A percentile compares a stretch with the other conserved stretches of the same genome.
Evolutionary conservation across 1,139 yeast species (phyloP).

Genomic region (Candida sanyaensis): DNA sequence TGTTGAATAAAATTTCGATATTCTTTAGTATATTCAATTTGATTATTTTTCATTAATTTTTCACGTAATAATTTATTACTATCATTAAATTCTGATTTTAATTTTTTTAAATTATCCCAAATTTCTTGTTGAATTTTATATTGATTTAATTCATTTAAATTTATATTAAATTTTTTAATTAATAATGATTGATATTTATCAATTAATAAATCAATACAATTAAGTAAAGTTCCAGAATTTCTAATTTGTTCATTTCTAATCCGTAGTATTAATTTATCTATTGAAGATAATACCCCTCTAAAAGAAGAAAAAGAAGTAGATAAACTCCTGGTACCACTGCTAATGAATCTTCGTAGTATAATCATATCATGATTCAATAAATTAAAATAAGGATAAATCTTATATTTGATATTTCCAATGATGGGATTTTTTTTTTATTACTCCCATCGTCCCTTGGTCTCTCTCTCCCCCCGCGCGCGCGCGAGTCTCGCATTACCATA

Average conservation of each 20-base stretch:
- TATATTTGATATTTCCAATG: no score
- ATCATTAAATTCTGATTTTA: constrained; percentile 1
- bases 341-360: constrained; percentile 5
- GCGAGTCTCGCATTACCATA: no score
- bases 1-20: constrained; percentile 27
- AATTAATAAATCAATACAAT: constrained; percentile 16
- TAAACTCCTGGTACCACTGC: no score
- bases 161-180: constrained; percentile 10
- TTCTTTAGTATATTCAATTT: constrained; percentile 2
- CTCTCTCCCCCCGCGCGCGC: no score
- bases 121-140: constrained; percentile 11
- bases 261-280: constrained; percentile 8
- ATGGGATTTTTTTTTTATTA: no score
- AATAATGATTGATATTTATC: constrained; percentile 14
- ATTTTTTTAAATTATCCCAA: constrained; percentile 12
- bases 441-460: no score
- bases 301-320: not conserved
- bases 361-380: constrained; percentile 9
- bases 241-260: constrained; percentile 9
- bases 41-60: constrained; percentile 3
- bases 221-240: constrained; percentile 13
- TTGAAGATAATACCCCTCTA: constrained; percentile 2
- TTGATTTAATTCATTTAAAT: constrained; percentile 2
- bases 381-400: no score
- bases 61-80: constrained; percentile 1